These are phyloP conservation scores for Forsythia suspensa DNA, from an alignment of 257 asterid species.

Conservation along the genomic window DNA sequence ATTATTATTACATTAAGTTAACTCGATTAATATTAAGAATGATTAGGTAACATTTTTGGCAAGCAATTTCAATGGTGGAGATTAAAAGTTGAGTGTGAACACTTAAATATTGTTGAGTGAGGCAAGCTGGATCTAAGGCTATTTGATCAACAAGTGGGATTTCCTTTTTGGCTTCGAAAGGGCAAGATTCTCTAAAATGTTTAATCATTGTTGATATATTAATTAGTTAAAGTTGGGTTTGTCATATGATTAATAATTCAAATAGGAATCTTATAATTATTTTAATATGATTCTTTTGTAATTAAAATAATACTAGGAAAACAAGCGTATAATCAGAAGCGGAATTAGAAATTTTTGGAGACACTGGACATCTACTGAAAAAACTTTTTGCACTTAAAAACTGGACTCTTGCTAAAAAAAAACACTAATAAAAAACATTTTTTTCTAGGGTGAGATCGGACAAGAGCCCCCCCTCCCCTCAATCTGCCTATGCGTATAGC, in stretches of 20 bases:
- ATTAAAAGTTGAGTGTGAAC: neutral
- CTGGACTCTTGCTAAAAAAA: too few relatives aligned
- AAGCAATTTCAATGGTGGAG: neutral
- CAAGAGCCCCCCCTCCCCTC: too few relatives aligned
- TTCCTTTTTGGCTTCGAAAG: neutral
- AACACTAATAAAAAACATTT: too few relatives aligned
- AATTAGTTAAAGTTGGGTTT: neutral
- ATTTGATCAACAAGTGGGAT: neutral
- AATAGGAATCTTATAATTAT: neutral
- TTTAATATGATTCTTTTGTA: neutral
- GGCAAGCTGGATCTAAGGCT: neutral
- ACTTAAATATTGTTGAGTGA: neutral
- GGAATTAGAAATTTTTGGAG: too few relatives aligned
- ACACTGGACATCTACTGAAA: too few relatives aligned
- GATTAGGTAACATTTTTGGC: neutral
- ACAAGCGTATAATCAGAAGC: neutral
- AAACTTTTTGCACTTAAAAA: too few relatives aligned
- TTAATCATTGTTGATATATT: neutral
- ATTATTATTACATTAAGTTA: neutral
- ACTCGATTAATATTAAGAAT: neutral
- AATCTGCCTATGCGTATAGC: too few relatives aligned
- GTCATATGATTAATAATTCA: neutral
- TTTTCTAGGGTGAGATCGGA: too few relatives aligned
- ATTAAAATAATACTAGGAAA: neutral
- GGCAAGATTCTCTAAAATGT: neutral